Conservation (phyloP, 1,284 basidiomycete genomes). For the Gomphus sp. region DNA sequence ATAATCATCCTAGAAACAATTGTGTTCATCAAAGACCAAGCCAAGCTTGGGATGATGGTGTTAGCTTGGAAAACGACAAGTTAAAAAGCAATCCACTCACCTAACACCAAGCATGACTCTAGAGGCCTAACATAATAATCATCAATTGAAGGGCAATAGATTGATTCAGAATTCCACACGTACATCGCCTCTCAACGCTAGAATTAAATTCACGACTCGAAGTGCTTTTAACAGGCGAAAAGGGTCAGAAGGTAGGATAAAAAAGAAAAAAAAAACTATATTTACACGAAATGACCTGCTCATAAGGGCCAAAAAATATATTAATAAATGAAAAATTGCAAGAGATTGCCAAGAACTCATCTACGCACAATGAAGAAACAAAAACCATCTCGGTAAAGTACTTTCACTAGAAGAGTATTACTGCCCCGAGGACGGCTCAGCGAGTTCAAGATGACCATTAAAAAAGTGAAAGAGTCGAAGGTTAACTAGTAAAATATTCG, state of each 20-base stretch:
- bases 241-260: not conserved
- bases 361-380: conserved; percentile 16
- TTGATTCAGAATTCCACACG: not conserved
- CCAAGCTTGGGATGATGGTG: no score
- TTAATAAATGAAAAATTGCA: not conserved
- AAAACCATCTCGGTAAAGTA: conserved; percentile 22
- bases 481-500: not conserved
- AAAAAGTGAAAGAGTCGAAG: conserved; percentile 21
- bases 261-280: not conserved
- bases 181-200: not conserved
- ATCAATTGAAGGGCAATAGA: not conserved
- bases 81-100: not conserved
- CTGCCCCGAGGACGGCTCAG: conserved; percentile 21
- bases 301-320: not conserved
- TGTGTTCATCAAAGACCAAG: no score
- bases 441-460: conserved; percentile 21
- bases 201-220: not conserved
- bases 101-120: not conserved
- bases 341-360: not conserved
- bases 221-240: not conserved
- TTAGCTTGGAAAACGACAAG: no score
- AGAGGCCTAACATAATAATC: not conserved
- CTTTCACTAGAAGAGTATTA: conserved; percentile 17
- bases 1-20: no score
- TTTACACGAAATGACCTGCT: not conserved